Conservation (phyloP, 176 grass and related monocot genomes). For the Oryza australiensis region DNA sequence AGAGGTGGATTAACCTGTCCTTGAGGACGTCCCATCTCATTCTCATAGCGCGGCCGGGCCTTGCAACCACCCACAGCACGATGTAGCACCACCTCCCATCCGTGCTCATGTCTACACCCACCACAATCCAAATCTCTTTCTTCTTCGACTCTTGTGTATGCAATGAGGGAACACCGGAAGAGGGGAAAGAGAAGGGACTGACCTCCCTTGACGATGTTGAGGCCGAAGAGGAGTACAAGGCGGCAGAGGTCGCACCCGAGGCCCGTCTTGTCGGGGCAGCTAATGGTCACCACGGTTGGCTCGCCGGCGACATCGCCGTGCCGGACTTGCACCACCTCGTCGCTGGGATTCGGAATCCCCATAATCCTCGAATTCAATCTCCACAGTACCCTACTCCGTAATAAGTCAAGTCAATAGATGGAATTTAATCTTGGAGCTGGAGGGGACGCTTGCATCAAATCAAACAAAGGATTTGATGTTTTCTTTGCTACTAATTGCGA, state of each 20-base stretch:
- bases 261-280: conserved; percentile 87
- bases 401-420: no score
- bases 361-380: neutral
- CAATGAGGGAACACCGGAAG: no score
- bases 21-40: conserved; percentile 61
- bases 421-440: no score
- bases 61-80: conserved; percentile 62
- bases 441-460: no score
- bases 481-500: no score
- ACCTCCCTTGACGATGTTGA: conserved; percentile 85
- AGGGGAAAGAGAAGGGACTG: neutral
- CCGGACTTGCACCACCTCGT: conserved; percentile 73
- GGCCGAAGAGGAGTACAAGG: conserved; percentile 81
- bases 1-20: conserved; percentile 48
- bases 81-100: conserved; percentile 91
- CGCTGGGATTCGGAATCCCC: conserved; percentile 66
- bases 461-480: no score
- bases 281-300: conserved; percentile 67
- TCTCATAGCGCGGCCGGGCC: conserved; percentile 16
- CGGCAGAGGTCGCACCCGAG: conserved; percentile 93
- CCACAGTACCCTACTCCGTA: no score
- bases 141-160: no score
- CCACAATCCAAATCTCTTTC: no score
- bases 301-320: conserved; percentile 53
- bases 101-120: conserved; percentile 67